Base-by-base conservation (phyloP, 202 grass and related monocot genomes). In the Schoenoplectus tabernaemontani region DNA sequence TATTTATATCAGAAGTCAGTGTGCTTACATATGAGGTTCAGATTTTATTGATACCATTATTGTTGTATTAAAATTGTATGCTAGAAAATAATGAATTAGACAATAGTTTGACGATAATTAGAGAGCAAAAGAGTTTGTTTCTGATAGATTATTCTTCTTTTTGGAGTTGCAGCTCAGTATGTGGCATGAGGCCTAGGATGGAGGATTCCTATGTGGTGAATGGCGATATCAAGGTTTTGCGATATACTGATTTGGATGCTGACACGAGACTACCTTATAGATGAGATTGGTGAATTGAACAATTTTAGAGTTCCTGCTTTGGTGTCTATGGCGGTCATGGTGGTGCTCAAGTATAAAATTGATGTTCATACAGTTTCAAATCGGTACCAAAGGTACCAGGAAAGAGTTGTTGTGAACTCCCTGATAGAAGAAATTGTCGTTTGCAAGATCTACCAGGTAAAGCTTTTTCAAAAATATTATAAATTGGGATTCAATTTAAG, bases 301-400 rank as follows among this genome's bases (percentile, higher is more conserved):
- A 54, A 34, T 53, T 82, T 91, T 81, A 81, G 77, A 50, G 82
- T 91, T 32, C 83, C 93, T n/a, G 76, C 85, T 97, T 97, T 81
- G 93, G 83, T 58, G 93, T 97, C 28, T 97, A 93, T 75, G 90
- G 93, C 28, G 93, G 93, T 43, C 93, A 97, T 81, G 93, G 93
- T 34, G 93, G 93, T 69, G 74, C 84, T 7, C 92, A 84, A 87
- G 85, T 65, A 48, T 53, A 22, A 73, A 39, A 36, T 28, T n/a
- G 7, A 28, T 54, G 16, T 33, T 3, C 17, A n/a, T n/a, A 68
- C 7, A n/a, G 44, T 75, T 36, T 26, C 16, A 54, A 74, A 33
- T 54, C 5, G 48, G 47, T 54, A 75, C 50, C 12, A 7, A 26
- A 59, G 64, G 34, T 70, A 58, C 48, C 56, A 71, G 48, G 9